phyloP scores from a whole-genome alignment of 2,329 filamentous ascomycete species.

The Tympanopsis confertula region DNA sequence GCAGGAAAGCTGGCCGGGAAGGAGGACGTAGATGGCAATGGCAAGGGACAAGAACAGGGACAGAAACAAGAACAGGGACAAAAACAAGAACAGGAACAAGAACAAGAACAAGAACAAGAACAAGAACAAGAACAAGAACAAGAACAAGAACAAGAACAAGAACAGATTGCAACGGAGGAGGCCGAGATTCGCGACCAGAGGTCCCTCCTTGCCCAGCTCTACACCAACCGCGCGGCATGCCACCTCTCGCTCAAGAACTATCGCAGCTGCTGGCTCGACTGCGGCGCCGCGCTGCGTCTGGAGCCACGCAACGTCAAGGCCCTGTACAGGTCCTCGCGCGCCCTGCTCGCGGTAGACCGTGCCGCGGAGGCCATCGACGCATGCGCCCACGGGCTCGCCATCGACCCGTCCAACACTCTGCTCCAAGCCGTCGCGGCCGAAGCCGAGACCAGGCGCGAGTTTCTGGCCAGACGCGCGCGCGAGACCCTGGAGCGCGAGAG shows the following conservation, averaged over 20 bases:
- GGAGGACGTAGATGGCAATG: conserved; percentile 12
- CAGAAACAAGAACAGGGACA: no score
- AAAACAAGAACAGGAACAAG: no score
- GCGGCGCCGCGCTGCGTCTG: conserved; percentile 64
- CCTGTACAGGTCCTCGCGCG: conserved; percentile 71
- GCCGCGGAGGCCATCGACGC: conserved; percentile 71
- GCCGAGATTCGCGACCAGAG: conserved; percentile 50
- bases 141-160: conserved; percentile 17
- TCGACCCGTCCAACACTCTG: conserved; percentile 61
- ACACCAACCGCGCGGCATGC: conserved; percentile 81
- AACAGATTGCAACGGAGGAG: conserved; percentile 25
- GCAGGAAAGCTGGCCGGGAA: conserved; percentile 27
- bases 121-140: conserved; percentile 35
- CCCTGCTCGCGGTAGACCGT: conserved; percentile 69
- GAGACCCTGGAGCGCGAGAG: conserved; percentile 31
- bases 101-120: conserved; percentile 33
- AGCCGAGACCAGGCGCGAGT: neutral
- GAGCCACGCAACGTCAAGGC: conserved; percentile 81
- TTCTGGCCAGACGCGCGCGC: neutral
- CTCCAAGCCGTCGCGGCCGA: conserved; percentile 51
- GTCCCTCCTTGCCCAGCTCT: conserved; percentile 60
- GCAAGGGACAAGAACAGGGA: no score
- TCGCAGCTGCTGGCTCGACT: conserved; percentile 75
- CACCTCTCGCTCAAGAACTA: conserved; percentile 84
- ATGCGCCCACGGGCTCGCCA: conserved; percentile 57